Evolutionary conservation across 2,329 filamentous ascomycete genomes (phyloP), one percentile per base, ranked within the genome.

Genomic region (Pezicula rhizophila): DNA sequence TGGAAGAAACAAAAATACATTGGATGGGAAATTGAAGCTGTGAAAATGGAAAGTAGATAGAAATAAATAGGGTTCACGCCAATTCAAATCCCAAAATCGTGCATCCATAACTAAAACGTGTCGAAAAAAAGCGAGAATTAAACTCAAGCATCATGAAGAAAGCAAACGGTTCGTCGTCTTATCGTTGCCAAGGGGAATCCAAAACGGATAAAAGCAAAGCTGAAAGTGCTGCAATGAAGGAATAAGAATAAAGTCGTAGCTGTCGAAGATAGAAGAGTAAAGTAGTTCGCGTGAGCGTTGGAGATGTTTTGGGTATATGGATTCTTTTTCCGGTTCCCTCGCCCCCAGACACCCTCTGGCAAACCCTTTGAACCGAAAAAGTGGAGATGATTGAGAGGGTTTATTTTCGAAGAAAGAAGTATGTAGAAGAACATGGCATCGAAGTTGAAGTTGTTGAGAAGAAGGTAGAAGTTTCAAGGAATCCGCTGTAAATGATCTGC

Each of bases 251-350:
- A 57, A 53, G 34, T 40, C 38, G 45, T 41, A 34, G 50, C 37
- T 48, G 42, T 38, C 51, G 45, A 47, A 50, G 50, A 46, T 28
- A 39, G 56, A 45, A 44, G 33, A 42, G 45, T 48, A 45, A 52
- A 56, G 52, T 46, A 52, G 49, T 51, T 55, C 60, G 60, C 61
- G 61, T 59, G 61, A 62, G 61, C 60, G 61, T 40, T 47, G 25
- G 49, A 42, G 53, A 51, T 40, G 52, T 46, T 48, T 41, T 57
- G 53, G 47, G 56, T 53, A 50, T 51, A 48, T 48, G 45, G 46
- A 48, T 46, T 46, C 23, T 35, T 28, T 20, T 40, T 23, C 18
- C 14, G 20, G 23, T 48, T 7, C 18, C 14, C 7, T 25, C 17
- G 15, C 35, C 34, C 20, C 15, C 37, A 28, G n/a, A n/a, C 33